Base-by-base conservation (phyloP, 176 grass and related monocot species). In the Chloris gayana region DNA sequence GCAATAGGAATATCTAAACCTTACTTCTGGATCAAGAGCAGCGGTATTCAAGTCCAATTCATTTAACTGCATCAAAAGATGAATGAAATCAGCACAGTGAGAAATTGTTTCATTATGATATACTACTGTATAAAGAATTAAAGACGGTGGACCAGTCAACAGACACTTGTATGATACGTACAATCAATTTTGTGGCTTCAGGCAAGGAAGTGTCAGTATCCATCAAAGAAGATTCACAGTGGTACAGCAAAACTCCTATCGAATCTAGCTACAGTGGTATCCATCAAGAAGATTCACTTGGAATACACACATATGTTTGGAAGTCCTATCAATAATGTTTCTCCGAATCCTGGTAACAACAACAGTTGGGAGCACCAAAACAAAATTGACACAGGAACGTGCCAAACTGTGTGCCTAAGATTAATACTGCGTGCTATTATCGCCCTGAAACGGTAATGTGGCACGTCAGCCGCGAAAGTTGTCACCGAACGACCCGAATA, bases 11-110 rank as follows among this genome's bases (percentile, higher is more conserved):
- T 14, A 46, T 4, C 9, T 29, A 80, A 83, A 87, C 73, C 92
- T 95, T 89, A 95, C 97, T 77, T 99, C 77, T 66, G 85, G 85
- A 76, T 93, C 88, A 88, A 91, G 73, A 80, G 80, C 38, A 72
- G 87, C 79, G 54, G 76, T 68, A 80, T 93, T 96, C 49, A 93
- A 91, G 75, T 96, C 97, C 53, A 93, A 68, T 8, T 11, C 75
- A 79, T 85, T 86, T 58, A 77, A 85, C 97, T 99, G 85, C 72
- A 86, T 63, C n/a, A 85, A 65, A 67, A 62, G n/a, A 79, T 57
- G 21, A 72, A 77, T 57, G 44, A 47, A 61, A 49, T 89, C 61
- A 85, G 74, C 41, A 47, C 57, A 42, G 21, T 67, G 54, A 49
- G 14, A 14, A 49, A 49, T 14, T 49, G 46, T 49, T 14, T 49